Conservation (phyloP, 2,329 filamentous ascomycete genomes). For the Aureobasidium musti region DNA sequence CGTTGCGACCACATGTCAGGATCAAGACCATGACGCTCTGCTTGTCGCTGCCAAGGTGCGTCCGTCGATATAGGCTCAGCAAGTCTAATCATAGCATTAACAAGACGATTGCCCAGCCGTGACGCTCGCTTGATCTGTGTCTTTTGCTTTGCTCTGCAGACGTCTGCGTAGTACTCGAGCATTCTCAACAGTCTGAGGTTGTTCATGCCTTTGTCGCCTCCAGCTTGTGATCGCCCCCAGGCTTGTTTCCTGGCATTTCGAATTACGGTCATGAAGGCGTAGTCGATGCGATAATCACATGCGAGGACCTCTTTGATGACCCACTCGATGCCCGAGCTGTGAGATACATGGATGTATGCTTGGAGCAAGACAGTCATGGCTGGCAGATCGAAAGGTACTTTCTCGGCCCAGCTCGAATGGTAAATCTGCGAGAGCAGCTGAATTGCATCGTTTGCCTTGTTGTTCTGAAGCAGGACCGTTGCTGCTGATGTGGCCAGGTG, state of each 20-base stretch:
- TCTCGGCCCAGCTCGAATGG: slow-evolving; percentile 33
- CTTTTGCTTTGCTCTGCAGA: not conserved
- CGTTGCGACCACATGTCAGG: not conserved
- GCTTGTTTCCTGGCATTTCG: not conserved
- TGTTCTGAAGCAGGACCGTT: slow-evolving; percentile 36
- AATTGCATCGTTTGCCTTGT: slow-evolving; percentile 35
- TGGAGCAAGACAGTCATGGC: slow-evolving; percentile 40
- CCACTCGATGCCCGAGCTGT: slow-evolving; percentile 37
- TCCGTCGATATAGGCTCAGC: not conserved
- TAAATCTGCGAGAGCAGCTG: slow-evolving; percentile 38
- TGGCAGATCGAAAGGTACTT: slow-evolving; percentile 37
- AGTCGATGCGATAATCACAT: slow-evolving; percentile 37
- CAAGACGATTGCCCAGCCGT: slow-evolving; percentile 12
- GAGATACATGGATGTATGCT: slow-evolving; percentile 34
- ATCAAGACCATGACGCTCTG: not conserved
- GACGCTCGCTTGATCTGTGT: slow-evolving; percentile 11
- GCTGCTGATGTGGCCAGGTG: slow-evolving; percentile 39
- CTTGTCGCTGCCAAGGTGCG: not conserved
- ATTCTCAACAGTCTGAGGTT: not conserved
- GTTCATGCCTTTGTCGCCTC: not conserved
- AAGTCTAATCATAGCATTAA: slow-evolving; percentile 3
- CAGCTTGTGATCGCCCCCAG: not conserved
- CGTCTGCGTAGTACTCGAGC: not conserved
- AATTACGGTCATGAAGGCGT: slow-evolving; percentile 33
- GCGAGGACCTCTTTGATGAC: slow-evolving; percentile 37